These are phyloP conservation scores for Diplodia seriata DNA, from an alignment of 2,329 filamentous ascomycete species.

Conservation along the genomic window DNA sequence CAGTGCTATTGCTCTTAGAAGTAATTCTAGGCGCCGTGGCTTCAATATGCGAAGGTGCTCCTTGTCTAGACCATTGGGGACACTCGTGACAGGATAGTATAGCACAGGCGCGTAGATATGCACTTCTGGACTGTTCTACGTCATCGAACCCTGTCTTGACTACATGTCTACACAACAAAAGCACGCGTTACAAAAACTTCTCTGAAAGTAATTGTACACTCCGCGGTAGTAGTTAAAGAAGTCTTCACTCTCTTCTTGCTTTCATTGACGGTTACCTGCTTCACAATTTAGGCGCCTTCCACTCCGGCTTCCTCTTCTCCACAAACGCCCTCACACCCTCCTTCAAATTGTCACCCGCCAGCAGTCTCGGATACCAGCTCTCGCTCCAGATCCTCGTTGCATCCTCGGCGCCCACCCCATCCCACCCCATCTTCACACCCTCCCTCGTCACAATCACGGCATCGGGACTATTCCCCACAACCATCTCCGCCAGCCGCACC, in stretches of 20 bases:
- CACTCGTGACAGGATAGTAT: background rate
- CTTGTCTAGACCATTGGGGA: background rate
- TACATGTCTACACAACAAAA: background rate
- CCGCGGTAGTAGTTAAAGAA: background rate
- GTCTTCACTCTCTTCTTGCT: background rate
- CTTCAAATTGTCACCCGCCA: slow-evolving; percentile 73
- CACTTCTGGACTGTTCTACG: background rate
- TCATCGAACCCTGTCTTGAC: background rate
- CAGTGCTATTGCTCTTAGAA: background rate
- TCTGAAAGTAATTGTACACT: background rate
- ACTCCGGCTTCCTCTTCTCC: slow-evolving; percentile 73
- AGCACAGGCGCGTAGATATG: background rate
- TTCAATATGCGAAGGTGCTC: background rate
- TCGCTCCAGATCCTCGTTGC: slow-evolving; percentile 65
- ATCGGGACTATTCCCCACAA: slow-evolving; percentile 75
- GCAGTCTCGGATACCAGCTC: slow-evolving; percentile 65
- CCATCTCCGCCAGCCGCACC: slow-evolving; percentile 64
- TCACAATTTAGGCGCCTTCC: slow-evolving; percentile 59
- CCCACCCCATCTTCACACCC: slow-evolving; percentile 76
- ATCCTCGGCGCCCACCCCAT: slow-evolving; percentile 68
- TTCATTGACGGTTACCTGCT: background rate
- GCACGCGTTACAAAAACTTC: background rate
- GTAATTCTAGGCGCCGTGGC: slow-evolving; percentile 16
- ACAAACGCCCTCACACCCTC: slow-evolving; percentile 79
- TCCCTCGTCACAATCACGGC: slow-evolving; percentile 75